Base-by-base conservation (phyloP, 177 flowering plant species). In the Vitis hybrid region DNA sequence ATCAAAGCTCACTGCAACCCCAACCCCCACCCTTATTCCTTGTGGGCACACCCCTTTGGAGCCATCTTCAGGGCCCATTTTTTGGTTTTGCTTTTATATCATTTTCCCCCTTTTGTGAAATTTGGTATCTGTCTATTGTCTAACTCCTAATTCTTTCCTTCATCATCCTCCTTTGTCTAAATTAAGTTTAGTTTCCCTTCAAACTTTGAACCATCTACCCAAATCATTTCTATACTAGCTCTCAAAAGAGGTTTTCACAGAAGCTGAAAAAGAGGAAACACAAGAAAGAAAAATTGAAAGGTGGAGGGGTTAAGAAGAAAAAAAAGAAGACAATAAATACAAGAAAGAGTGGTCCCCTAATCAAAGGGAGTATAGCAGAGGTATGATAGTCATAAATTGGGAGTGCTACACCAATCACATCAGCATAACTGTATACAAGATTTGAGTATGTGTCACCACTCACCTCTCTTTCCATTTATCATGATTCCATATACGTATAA, bases 41-140 rank as follows among this genome's bases (percentile, higher is more conserved):
- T 64, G 65, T 64, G 72, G 69, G 69, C 72, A 74, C 77, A 56
- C 54, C 60, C 45, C 45, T 63, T 63, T 26, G 52, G 58, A 56
- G 58, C 34, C 72, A 63, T 67, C 56, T 54, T 1, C 59, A 49
- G 51, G 69, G 45, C 74, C 74, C 69, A 65, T 64, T 9, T 50
- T 14, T 60, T 26, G 51, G 10, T 11, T 32, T n/a, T 10, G 14
- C 17, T 15, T 14, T 3, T 60, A 12, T 54, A 5, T 52, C 30
- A 17, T 59, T 57, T n/a, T 4, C 13, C 21, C 15, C 21, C 30
- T 12, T 66, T 10, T 26, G 17, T 49, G 23, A 51, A 12, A 67
- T 40, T 40, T 40, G 45, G 45, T 40, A 40, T 40, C 45, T 40
- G 45, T 40, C 45, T 40, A 40, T 40, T 40, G 7, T 6, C 45